Evolutionary conservation across 2,329 filamentous ascomycete species (phyloP).

Genomic region (Exophiala dermatitidis): DNA sequence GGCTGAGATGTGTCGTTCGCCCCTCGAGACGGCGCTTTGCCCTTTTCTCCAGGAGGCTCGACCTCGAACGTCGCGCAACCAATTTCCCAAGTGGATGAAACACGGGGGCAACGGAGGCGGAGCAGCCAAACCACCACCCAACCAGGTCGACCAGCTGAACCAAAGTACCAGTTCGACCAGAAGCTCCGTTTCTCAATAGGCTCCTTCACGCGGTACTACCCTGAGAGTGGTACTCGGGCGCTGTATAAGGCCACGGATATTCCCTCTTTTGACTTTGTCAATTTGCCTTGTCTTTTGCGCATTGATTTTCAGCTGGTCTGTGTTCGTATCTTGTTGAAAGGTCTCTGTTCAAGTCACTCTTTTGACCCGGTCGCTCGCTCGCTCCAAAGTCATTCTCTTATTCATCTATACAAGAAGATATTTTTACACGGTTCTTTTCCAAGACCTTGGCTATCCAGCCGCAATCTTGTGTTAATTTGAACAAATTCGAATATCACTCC

Average conservation of each 20-base stretch:
- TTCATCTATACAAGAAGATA: not conserved
- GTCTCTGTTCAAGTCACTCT: conserved; percentile 7
- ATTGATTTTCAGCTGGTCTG: conserved; percentile 12
- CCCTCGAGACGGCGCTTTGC: not conserved
- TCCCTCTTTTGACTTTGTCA: not conserved
- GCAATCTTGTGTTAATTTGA: too few species aligned
- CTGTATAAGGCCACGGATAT: not conserved
- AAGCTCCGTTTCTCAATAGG: too few species aligned
- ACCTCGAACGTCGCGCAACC: not conserved
- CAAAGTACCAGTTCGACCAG: too few species aligned
- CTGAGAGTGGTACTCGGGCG: not conserved
- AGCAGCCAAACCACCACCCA: conserved; percentile 2
- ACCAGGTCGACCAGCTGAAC: not conserved
- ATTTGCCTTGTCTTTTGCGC: conserved; percentile 3
- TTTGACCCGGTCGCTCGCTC: not conserved
- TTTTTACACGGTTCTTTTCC: too few species aligned
- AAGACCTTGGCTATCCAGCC: too few species aligned
- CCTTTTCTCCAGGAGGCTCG: not conserved
- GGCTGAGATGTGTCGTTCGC: not conserved
- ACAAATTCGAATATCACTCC: not conserved
- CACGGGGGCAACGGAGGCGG: conserved; percentile 17
- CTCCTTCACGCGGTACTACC: too few species aligned
- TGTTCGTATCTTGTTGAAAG: not conserved
- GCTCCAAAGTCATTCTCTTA: conserved; percentile 1
- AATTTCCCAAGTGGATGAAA: conserved; percentile 23